phyloP scores from a whole-genome alignment of 306 rosid genomes.

The Lithocarpus polystachyus region DNA sequence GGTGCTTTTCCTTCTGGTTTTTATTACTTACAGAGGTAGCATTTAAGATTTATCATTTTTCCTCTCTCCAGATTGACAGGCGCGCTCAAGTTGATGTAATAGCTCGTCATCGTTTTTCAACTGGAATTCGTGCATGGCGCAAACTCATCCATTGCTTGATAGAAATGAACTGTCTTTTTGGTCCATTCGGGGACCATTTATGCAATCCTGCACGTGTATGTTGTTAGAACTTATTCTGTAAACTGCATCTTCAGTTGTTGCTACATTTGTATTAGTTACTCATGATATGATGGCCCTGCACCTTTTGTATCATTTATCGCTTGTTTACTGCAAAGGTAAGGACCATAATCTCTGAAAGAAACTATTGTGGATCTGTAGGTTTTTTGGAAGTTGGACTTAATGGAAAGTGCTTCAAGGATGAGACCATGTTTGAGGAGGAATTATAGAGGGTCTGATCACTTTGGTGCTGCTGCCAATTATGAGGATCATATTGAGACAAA shows the following conservation, averaged over 20 bases:
- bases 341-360: background rate
- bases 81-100: slow-evolving; percentile 64
- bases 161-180: slow-evolving; percentile 88
- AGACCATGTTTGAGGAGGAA: slow-evolving; percentile 77
- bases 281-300: slow-evolving; percentile 17
- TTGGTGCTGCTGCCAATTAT: slow-evolving; percentile 82
- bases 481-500: slow-evolving; percentile 51
- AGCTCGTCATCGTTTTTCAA: slow-evolving; percentile 54
- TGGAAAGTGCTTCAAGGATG: slow-evolving; percentile 96
- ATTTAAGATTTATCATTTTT: slow-evolving; percentile 25
- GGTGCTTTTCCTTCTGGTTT: slow-evolving; percentile 18
- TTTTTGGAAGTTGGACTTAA: slow-evolving; percentile 92
- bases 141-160: slow-evolving; percentile 79
- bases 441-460: slow-evolving; percentile 84
- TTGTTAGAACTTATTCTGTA: slow-evolving; percentile 18
- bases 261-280: slow-evolving; percentile 19
- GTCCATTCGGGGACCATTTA: slow-evolving; percentile 68
- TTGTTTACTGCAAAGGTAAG: background rate
- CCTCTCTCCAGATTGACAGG: slow-evolving; percentile 75
- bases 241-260: slow-evolving; percentile 13
- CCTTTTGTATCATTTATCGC: background rate
- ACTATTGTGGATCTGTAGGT: slow-evolving; percentile 41
- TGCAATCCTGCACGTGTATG: slow-evolving; percentile 78
- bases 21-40: slow-evolving; percentile 22
- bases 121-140: slow-evolving; percentile 86